Evolutionary conservation across 2,329 filamentous ascomycete species (phyloP).

Genomic region (Pseudogymnoascus sp.): DNA sequence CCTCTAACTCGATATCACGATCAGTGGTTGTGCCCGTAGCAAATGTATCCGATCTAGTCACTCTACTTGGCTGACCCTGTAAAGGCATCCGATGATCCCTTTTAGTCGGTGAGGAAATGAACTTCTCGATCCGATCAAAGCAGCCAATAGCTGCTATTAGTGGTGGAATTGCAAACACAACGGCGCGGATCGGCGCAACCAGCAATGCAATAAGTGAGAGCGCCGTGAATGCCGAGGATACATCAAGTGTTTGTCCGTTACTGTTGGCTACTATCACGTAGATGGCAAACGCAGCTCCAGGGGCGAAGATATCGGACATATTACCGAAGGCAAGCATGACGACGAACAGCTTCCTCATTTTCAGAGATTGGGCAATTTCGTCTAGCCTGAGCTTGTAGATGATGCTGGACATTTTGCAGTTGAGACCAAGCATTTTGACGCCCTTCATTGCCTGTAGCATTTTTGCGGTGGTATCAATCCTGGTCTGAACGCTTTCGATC

Average conservation of each 20-base stretch:
- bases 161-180: slow-evolving; percentile 32
- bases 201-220: slow-evolving; percentile 34
- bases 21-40: neutral
- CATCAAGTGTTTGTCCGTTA: slow-evolving; percentile 23
- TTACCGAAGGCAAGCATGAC: slow-evolving; percentile 16
- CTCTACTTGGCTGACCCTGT: neutral
- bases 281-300: slow-evolving; percentile 32
- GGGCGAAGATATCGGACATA: slow-evolving; percentile 25
- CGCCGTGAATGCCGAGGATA: slow-evolving; percentile 33
- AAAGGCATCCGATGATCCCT: slow-evolving; percentile 18
- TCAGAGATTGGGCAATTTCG: slow-evolving; percentile 15
- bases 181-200: slow-evolving; percentile 30
- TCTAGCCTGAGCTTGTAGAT: slow-evolving; percentile 27
- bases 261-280: slow-evolving; percentile 26
- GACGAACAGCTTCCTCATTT: slow-evolving; percentile 16
- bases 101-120: neutral
- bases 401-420: slow-evolving; percentile 24
- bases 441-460: slow-evolving; percentile 27
- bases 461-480: slow-evolving; percentile 18
- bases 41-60: slow-evolving; percentile 13
- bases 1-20: neutral
- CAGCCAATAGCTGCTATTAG: slow-evolving; percentile 33
- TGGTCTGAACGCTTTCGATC: slow-evolving; percentile 17
- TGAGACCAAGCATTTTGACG: slow-evolving; percentile 29
- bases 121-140: slow-evolving; percentile 34